These are phyloP conservation scores for Amylostereum chailletii DNA, from an alignment of 1,284 basidiomycete species.

Conservation along the genomic window DNA sequence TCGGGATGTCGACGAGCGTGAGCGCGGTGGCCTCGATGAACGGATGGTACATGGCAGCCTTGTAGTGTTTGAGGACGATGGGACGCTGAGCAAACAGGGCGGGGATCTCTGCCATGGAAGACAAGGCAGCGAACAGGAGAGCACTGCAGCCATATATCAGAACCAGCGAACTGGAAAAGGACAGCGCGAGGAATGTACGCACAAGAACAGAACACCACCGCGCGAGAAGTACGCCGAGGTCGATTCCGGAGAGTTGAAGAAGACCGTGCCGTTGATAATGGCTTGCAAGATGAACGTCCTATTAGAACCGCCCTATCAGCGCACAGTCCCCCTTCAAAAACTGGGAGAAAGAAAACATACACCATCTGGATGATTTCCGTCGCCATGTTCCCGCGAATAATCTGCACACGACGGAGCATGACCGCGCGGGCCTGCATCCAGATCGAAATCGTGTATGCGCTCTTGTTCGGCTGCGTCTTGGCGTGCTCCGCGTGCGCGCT, in stretches of 20 bases:
- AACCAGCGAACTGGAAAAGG: neutral
- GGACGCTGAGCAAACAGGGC: conserved; percentile 65
- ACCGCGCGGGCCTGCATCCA: conserved; percentile 59
- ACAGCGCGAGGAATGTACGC: conserved; percentile 13
- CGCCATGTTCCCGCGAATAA: conserved; percentile 48
- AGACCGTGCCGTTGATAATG: conserved; percentile 72
- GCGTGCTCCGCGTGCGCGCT: conserved; percentile 47
- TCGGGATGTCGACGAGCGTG: conserved; percentile 64
- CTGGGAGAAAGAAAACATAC: conserved; percentile 6
- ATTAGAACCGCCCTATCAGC: neutral
- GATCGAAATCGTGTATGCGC: conserved; percentile 21
- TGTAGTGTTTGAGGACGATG: conserved; percentile 55
- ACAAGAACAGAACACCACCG: conserved; percentile 74
- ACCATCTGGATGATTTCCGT: conserved; percentile 26
- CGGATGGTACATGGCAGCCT: conserved; percentile 57
- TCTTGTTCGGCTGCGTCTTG: conserved; percentile 18
- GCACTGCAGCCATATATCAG: conserved; percentile 24
- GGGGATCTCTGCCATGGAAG: conserved; percentile 67
- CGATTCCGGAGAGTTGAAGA: conserved; percentile 50
- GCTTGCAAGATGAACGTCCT: conserved; percentile 53
- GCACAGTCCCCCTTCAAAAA: neutral
- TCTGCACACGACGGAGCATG: conserved; percentile 59
- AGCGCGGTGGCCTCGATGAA: conserved; percentile 61
- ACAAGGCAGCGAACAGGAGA: conserved; percentile 43
- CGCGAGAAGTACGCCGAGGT: conserved; percentile 73